Evolutionary conservation across 805 yeast genomes (phyloP), one percentile per base, ranked within the genome.

Genomic region (Saccharomycopsis fibuligera): DNA sequence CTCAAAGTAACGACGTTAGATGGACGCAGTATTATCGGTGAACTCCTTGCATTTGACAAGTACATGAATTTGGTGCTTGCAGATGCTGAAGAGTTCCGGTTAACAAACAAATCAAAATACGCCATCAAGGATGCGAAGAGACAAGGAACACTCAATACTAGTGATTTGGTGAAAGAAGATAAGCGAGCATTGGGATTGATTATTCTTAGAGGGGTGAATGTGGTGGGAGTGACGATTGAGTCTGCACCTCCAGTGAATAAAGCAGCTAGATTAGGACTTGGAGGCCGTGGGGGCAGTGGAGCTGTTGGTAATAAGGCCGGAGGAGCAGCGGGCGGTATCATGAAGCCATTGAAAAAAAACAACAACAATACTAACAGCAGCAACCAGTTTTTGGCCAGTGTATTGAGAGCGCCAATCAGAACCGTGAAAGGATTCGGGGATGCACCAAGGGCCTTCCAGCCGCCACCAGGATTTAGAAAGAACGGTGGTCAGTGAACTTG

Each of bases 131-230:
- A 68, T 35, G 56, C 72, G 36, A 60, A 66, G 31, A 57, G 58
- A 41, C 45, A 62, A 52, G 53, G 60, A 54, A 21, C 68, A 62
- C 53, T 62, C 70, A 57, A 67, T 62, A 54, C 67, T 21, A 70
- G 67, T 48, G 64, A 74, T 10, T 52, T 58, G 17, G 61, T 74
- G 25, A 72, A 70, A 35, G 85, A 82, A 51, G 90, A 84, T 54
- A 86, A 81, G 58, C 71, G 98, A 49, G 68, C 79, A 4, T 66
- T 93, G 22, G 98, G 98, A 0, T 72, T 93, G 45, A 75, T 86
- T 1, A 83, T 91, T 33, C 68, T 91, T 41, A 74, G 98, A 57
- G 99, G 99, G 2, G 96, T 88, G 56, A 86, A 83, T 56, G 79
- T 93, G 24, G 78, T 86, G 29, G 91, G 54, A 2, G 59, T 58